Evolutionary conservation across 345 rosid species (phyloP).

Genomic region (Cardiospermum halicacabum): DNA sequence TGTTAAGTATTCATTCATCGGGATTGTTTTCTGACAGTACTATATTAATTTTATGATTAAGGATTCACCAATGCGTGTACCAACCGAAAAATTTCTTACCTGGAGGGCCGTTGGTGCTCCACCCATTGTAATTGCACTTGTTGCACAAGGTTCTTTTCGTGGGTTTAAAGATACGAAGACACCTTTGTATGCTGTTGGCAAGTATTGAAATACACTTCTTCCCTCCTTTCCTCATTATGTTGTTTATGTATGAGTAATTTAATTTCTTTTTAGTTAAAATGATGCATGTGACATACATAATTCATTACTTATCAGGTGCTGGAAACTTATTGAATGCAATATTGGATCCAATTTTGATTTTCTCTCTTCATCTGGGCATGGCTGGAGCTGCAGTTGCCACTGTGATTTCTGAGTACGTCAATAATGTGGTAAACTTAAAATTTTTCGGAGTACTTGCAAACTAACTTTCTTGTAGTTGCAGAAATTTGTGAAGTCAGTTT

Average conservation of each 20-base stretch:
- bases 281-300: not conserved
- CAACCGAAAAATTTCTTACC: slow-evolving; percentile 76
- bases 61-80: slow-evolving; percentile 89
- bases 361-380: slow-evolving; percentile 64
- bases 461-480: slow-evolving; percentile 5
- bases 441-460: slow-evolving; percentile 15
- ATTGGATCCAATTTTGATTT: slow-evolving; percentile 72
- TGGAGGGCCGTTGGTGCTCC: slow-evolving; percentile 91
- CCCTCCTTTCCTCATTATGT: slow-evolving; percentile 1
- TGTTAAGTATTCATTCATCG: not conserved
- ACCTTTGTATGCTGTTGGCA: slow-evolving; percentile 89
- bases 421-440: slow-evolving; percentile 57
- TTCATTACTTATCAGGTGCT: slow-evolving; percentile 51
- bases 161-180: slow-evolving; percentile 93
- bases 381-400: slow-evolving; percentile 88
- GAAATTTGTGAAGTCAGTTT: not conserved
- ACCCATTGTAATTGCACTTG: slow-evolving; percentile 87
- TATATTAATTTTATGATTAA: slow-evolving; percentile 14
- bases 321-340: slow-evolving; percentile 76
- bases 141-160: slow-evolving; percentile 92
- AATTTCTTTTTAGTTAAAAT: slow-evolving; percentile 10
- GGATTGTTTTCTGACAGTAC: not conserved
- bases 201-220: slow-evolving; percentile 32
- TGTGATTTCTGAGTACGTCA: slow-evolving; percentile 95
- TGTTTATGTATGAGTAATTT: not conserved